Base-by-base conservation (phyloP, 1,284 basidiomycete species). In the Schizophyllum amplum region DNA sequence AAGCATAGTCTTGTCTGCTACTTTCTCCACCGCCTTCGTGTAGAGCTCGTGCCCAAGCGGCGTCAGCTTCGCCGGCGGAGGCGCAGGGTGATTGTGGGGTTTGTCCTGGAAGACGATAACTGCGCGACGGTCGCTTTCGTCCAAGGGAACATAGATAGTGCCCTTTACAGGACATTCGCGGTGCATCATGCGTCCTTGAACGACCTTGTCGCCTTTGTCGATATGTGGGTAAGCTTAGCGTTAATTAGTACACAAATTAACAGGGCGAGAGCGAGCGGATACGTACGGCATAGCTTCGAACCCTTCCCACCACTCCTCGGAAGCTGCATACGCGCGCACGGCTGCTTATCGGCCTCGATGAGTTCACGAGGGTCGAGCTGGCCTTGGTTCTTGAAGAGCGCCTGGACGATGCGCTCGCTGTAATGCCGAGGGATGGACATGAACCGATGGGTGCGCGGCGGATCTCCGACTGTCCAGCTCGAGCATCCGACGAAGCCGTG, bases 61-160 rank as follows among this genome's bases (percentile, higher is more conserved):
- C 4, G 61, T 53, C 0, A 58, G 3, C 24, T 62, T 62, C 4
- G 51, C 55, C 1, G 46, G 24, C 42, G 61, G 52, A 4, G 52
- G 25, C 27, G 24, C 24, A 3, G 61, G 61, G 21, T 61, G 61
- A 47, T 58, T 61, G 33, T 62, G 61, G 5, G 55, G 47, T 1
- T 53, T 51, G 17, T 26, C 13, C 9, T 61, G 20, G 24, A 59
- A 22, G 20, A 60, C 21, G 22, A 62, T 57, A 13, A 33, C 13
- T 3, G 55, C 61, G 6, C 57, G 60, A 6, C 33, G 57, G 25
- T 59, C 55, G 1, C 7, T 22, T 1, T 48, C 55, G 17, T 62
- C 57, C 6, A 61, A 7, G 4, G 59, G 61, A 1, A 52, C 25
- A 26, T 51, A 57, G 6, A 62, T 62, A 4, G 24, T 33, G 15